Percentiles rank a stretch among this genome's conserved stretches.
phyloP scores from a whole-genome alignment of 2,329 filamentous ascomycete genomes.

The Neofusicoccum parvum region DNA sequence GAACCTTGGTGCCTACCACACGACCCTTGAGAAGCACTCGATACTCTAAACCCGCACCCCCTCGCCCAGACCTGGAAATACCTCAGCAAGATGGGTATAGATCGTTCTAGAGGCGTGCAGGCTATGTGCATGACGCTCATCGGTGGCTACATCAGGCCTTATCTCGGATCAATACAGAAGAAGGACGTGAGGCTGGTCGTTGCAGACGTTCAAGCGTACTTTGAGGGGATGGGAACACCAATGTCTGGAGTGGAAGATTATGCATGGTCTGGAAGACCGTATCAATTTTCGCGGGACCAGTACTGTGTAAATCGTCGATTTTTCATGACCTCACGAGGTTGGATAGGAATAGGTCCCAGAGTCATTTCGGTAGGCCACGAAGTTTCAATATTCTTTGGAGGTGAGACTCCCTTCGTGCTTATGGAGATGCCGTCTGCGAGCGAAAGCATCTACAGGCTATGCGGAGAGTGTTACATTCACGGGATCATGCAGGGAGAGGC shows the following conservation, averaged over 20 bases:
- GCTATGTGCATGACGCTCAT: not conserved
- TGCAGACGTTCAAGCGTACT: too few relatives aligned
- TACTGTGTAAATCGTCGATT: not conserved
- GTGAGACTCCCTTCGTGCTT: not conserved
- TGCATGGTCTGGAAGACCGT: too few relatives aligned
- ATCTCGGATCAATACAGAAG: too few relatives aligned
- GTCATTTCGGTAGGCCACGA: not conserved
- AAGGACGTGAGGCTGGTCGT: too few relatives aligned
- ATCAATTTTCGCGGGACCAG: too few relatives aligned
- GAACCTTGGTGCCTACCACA: too few relatives aligned
- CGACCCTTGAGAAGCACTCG: not conserved
- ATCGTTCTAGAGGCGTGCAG: not conserved
- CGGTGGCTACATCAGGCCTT: fast-evolving
- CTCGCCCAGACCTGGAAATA: not conserved
- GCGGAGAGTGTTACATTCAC: not conserved
- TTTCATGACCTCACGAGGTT: not conserved
- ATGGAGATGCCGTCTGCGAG: not conserved
- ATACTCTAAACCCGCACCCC: not conserved
- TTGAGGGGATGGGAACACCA: too few relatives aligned
- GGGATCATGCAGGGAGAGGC: conserved; percentile 5
- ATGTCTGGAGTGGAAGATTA: too few relatives aligned
- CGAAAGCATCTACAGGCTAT: not conserved
- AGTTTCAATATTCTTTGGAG: not conserved
- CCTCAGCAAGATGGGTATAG: not conserved
- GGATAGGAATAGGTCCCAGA: not conserved